phyloP scores from a whole-genome alignment of 257 asterid genomes.

The Capsicum pubescens region DNA sequence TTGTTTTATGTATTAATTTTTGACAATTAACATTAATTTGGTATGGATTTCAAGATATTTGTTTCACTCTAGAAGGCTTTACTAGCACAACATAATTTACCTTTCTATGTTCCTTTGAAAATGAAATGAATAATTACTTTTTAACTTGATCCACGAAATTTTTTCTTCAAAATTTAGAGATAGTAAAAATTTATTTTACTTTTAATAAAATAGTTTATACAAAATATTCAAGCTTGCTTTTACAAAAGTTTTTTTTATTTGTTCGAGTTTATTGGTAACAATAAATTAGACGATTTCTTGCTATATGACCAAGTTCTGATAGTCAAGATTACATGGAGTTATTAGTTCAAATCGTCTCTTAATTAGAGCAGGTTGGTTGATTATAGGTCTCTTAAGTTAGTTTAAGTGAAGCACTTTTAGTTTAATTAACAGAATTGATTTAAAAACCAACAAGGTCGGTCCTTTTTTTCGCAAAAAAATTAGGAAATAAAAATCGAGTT shows the following conservation, averaged over 20 bases:
- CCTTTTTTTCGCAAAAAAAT: too few relatives aligned
- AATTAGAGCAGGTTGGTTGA: too few relatives aligned
- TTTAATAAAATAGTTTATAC: neutral
- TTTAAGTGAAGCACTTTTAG: neutral
- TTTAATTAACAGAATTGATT: too few relatives aligned
- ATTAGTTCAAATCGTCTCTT: neutral
- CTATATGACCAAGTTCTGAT: neutral
- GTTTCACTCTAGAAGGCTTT: constrained; percentile 31
- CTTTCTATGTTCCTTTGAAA: constrained; percentile 24
- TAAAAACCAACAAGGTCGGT: neutral
- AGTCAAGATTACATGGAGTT: neutral
- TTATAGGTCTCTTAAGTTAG: too few relatives aligned
- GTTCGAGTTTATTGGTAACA: neutral
- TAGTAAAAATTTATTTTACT: neutral
- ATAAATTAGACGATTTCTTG: neutral
- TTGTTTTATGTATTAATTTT: neutral
- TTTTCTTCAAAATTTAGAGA: neutral
- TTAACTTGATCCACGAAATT: neutral
- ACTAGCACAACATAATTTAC: neutral
- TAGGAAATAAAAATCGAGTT: neutral
- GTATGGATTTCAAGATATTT: neutral
- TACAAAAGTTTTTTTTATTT: neutral
- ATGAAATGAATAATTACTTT: neutral
- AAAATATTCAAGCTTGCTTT: neutral
- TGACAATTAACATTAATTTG: constrained; percentile 12